Base-by-base conservation (phyloP, 2,329 filamentous ascomycete genomes). In the Hortaea werneckii region DNA sequence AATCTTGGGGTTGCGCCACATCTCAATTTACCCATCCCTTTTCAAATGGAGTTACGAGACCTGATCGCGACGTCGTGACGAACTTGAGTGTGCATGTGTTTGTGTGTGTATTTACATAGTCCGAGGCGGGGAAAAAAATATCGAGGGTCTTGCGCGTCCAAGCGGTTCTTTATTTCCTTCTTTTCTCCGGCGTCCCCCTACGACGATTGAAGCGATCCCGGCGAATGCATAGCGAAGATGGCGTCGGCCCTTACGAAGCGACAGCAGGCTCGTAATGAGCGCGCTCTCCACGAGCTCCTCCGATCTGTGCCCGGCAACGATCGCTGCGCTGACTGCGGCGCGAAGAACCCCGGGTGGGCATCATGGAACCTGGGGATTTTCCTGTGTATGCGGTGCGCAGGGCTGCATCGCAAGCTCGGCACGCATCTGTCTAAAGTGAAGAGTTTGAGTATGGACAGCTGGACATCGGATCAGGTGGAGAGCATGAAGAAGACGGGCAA, bases 341-440 rank as follows among this genome's bases (percentile, higher is more conserved):
- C 87, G 50, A 81, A 82, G 65, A 96, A 95, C 68, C 92, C 92
- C 80, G 87, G 82, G 71, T 95, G 89, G 89, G 88, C 89, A 66
- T 94, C 87, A 72, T 95, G 89, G 89, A 95, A 95, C 86, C 73
- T 98, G 68, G 92, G 92, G 49, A 80, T 96, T 54, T 98, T 98
- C 65, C 75, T 98, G 42, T 98, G 92, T 70, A 94, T 98, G 85
- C 87, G 92, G 64, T 98, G 92, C 74, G 92, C 89, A 44, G 79
- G 88, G 45, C 78, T 96, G 61, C 92, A 98, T 72, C 86, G 92
- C 62, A 96, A 96, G 69, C 75, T 98, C 60, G 92, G 92, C 50
- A 96, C 92, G 37, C 92, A 98, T 67, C 87, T 98, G 52, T 95
- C 89, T 55, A 98, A 98, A 67, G 88, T 98, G 72, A 98, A 98